phyloP scores from a whole-genome alignment of 805 yeast species.

The Lipomyces mesembrius region DNA sequence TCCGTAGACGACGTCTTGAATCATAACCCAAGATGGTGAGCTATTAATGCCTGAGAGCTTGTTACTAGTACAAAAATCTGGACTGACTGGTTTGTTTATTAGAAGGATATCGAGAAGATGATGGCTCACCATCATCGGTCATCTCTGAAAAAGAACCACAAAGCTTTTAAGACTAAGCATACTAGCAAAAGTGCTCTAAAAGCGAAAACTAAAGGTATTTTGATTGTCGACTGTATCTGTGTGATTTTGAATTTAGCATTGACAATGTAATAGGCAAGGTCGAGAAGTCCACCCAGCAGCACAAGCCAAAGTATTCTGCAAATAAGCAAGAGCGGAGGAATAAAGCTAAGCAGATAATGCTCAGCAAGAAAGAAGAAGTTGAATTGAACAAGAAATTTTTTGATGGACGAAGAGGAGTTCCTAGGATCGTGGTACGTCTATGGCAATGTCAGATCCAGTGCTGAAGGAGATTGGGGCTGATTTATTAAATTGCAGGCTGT shows the following conservation, averaged over 20 bases:
- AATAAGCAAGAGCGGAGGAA: constrained; percentile 76
- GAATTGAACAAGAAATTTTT: constrained; percentile 69
- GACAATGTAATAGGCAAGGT: constrained; percentile 64
- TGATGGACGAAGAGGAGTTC: constrained; percentile 79
- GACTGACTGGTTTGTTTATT: not conserved
- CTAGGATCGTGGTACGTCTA: constrained; percentile 63
- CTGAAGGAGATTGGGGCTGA: not conserved
- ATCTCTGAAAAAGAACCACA: constrained; percentile 80
- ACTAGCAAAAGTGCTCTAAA: constrained; percentile 86
- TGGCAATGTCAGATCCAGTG: not conserved
- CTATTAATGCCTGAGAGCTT: not conserved
- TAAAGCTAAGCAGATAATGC: constrained; percentile 73
- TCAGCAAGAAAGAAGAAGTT: constrained; percentile 66
- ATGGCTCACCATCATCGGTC: constrained; percentile 73
- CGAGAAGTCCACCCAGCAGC: constrained; percentile 58
- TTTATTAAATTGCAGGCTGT: constrained; percentile 50
- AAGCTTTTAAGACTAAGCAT: constrained; percentile 90
- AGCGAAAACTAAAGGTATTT: constrained; percentile 57
- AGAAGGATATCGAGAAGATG: constrained; percentile 10
- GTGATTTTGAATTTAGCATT: not conserved
- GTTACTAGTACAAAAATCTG: not conserved
- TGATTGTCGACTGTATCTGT: not conserved
- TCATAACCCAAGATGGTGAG: not conserved
- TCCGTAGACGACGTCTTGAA: not conserved
- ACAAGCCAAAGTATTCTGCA: constrained; percentile 45